Evolutionary conservation across 371 early-diverging fungal genomes (phyloP).

Genomic region (Rhizopus sp.): DNA sequence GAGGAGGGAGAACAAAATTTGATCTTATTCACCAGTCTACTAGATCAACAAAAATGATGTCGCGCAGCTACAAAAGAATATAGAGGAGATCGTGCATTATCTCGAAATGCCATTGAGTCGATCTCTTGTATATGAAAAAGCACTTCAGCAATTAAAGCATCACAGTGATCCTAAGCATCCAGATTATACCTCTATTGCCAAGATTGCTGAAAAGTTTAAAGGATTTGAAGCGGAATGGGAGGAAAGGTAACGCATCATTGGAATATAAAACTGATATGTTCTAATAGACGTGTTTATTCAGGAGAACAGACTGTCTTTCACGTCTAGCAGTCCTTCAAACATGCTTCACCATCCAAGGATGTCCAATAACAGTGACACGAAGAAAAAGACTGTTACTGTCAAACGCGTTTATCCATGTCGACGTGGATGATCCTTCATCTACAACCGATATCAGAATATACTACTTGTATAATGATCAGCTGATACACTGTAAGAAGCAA

Average conservation of each 20-base stretch:
- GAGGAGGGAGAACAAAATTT: background rate
- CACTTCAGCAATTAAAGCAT: constrained; percentile 14
- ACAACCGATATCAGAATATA: constrained; percentile 28
- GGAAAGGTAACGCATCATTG: constrained; percentile 10
- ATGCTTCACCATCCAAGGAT: constrained; percentile 16
- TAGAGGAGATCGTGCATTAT: constrained; percentile 8
- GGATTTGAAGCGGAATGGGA: constrained; percentile 10
- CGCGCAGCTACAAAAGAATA: background rate
- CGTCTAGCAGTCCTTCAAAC: constrained; percentile 23
- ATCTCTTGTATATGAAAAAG: constrained; percentile 10
- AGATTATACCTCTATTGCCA: constrained; percentile 16
- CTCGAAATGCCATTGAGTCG: constrained; percentile 14
- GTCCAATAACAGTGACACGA: constrained; percentile 24
- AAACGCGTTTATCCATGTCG: constrained; percentile 25
- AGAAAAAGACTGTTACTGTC: constrained; percentile 24
- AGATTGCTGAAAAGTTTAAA: constrained; percentile 8
- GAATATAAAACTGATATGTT: background rate
- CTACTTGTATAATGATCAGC: constrained; percentile 28
- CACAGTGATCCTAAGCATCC: constrained; percentile 25
- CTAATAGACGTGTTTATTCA: constrained; percentile 11
- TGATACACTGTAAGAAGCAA: constrained; percentile 23
- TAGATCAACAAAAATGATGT: no score
- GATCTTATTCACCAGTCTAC: no score
- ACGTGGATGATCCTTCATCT: constrained; percentile 21
- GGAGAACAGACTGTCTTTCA: constrained; percentile 10